Evolutionary conservation across 495 filamentous ascomycete species (phyloP), one percentile per base, ranked within the genome.

Genomic region (Hypoxylon trugodes): DNA sequence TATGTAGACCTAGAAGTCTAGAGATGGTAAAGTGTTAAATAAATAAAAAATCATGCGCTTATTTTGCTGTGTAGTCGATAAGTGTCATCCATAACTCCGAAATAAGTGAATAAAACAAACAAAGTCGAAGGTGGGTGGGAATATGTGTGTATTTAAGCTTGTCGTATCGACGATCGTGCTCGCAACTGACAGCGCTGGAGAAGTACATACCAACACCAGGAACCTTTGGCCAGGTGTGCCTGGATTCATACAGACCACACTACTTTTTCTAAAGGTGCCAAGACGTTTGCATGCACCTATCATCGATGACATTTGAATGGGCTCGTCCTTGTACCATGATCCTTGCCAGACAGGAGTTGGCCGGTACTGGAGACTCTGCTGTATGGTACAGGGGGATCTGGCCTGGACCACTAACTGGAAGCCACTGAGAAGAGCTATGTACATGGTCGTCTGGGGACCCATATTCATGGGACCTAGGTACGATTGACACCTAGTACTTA

Each of bases 261-360:
- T 66, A 55, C 51, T 51, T 32, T 66, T 41, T 52, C 21, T 21
- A 56, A 56, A 56, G 12, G 36, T 28, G 63, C 63, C 63, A 66
- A 66, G 63, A 56, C 50, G 45, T 4, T 37, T 25, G 51, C 30
- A 51, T 38, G 51, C 56, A 61, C 63, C 63, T 50, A 51, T 65
- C 56, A 52, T 49, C 28, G 50, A 66, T 38, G 63, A 61, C 38
- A 60, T 66, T 61, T 60, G 56, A 45, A 59, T 49, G 56, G 56
- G 63, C 63, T 60, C 33, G 49, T 61, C 55, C 48, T 49, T 60
- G 63, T 66, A 61, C 63, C 63, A 60, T 66, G 63, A 66, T 66
- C 63, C 63, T 66, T 66, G 63, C 51, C 32, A 56, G 62, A 59
- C 56, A 61, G 63, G 56, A 66, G 51, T 61, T 66, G 61, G 57